Evolutionary conservation across 208 protist species (phyloP), one percentile per base, ranked within the genome.

Genomic region (Lotmaria passim): DNA sequence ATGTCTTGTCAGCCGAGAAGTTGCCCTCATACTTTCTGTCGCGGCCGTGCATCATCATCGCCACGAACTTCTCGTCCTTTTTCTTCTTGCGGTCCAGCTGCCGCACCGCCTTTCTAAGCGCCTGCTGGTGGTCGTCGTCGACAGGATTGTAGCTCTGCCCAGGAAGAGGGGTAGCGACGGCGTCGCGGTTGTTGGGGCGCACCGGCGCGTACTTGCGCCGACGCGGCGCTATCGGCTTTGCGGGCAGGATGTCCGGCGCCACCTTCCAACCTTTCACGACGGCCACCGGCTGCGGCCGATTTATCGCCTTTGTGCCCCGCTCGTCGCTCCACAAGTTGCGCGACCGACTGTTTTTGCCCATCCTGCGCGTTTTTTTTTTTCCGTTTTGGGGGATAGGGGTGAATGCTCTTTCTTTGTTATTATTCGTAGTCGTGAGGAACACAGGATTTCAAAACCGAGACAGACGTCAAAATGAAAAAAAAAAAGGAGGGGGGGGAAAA

Each of bases 91-190:
- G 83, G 70, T 77, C 78, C 0, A 96, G 73, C 75, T 90, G 78
- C 21, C 64, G 72, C 23, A 92, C 89, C 1, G 83, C 89, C 46
- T 73, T 82, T 1, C 46, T 43, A 10, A 96, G 84, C 10, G 87
- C 91, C 21, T 55, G 38, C 73, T 96, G 91, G 69, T 96, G 91
- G 52, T 90, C 89, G 8, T 70, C 75, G 61, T 94, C 84, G 12
- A 63, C 24, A 0, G 91, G 91, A 81, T 96, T 94, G 83, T 96
- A 96, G 76, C 87, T 93, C 67, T 96, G 91, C 0, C 91, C 91
- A 10, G 55, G 77, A 31, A 91, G 83, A 3, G 91, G 91, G 10
- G 78, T 52, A 2, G 89, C 56, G 19, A 96, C 87, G 34, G 91
- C 91, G 12, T 74, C 81, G 47, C 91, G 88, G n/a, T 89, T 88